Evolutionary conservation across 495 filamentous ascomycete genomes (phyloP).

Genomic region (Stereocaulon alpinum): DNA sequence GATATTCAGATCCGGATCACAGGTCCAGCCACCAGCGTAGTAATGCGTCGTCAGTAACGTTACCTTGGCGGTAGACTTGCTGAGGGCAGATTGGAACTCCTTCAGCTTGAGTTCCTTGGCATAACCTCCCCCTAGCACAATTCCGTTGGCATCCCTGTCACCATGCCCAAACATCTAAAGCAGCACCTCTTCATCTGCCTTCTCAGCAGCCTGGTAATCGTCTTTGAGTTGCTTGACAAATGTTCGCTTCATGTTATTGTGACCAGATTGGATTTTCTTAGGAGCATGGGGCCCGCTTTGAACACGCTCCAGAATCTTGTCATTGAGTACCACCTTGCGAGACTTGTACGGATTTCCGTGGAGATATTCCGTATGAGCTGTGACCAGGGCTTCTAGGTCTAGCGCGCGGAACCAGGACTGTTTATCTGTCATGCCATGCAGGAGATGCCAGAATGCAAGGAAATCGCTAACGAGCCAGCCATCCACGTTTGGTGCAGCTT

Average conservation of each 20-base stretch:
- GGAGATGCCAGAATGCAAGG: slow-evolving; percentile 25
- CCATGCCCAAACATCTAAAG: slow-evolving; percentile 25
- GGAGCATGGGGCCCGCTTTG: slow-evolving; percentile 10
- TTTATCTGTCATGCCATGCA: slow-evolving; percentile 17
- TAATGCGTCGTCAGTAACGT: slow-evolving; percentile 24
- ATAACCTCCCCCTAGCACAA: slow-evolving; percentile 14
- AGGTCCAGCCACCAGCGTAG: slow-evolving; percentile 25
- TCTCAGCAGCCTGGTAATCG: slow-evolving; percentile 21
- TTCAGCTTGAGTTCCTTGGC: slow-evolving; percentile 13
- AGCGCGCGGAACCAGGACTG: slow-evolving; percentile 24
- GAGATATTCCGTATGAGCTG: slow-evolving; percentile 19
- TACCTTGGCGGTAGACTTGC: slow-evolving; percentile 12
- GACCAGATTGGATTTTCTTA: slow-evolving; percentile 4
- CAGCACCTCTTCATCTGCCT: slow-evolving; percentile 18
- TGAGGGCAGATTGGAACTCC: slow-evolving; percentile 12
- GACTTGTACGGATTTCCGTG: slow-evolving; percentile 22
- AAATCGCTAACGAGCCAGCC: slow-evolving; percentile 26
- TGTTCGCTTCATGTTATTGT: slow-evolving; percentile 14
- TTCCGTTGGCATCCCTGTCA: slow-evolving; percentile 17
- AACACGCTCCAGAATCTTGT: slow-evolving; percentile 16
- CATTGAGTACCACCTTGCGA: slow-evolving; percentile 23
- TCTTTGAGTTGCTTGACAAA: slow-evolving; percentile 18
- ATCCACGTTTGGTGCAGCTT: slow-evolving; percentile 17
- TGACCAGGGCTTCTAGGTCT: slow-evolving; percentile 19
- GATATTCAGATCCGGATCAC: slow-evolving; percentile 19